Base-by-base conservation (phyloP, 2,329 filamentous ascomycete species). In the Septoria petroselini region DNA sequence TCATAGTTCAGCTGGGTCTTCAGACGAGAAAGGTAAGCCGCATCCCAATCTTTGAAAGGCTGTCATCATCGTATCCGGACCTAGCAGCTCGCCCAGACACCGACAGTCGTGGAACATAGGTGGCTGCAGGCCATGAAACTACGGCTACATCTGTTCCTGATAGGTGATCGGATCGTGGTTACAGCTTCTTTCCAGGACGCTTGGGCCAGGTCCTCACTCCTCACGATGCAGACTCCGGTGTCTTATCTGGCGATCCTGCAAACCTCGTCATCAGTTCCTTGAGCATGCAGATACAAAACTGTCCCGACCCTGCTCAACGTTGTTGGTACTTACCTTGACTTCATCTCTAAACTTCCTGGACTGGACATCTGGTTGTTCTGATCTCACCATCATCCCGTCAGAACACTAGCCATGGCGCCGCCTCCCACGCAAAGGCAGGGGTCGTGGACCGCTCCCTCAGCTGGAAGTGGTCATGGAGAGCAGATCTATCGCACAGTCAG, bases 401-500 rank as follows among this genome's bases (percentile, higher is more conserved):
- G 31, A 25, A 40, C 33, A 44, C 40, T 23, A 42, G 27, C 25
- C 30, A 34, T n/a, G 40, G 38, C 45, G 48, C 25, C 46, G 12
- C 18, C n/a, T n/a, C n/a, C 35, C 18, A 15, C 46, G 7, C 46
- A 49, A 17, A 39, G 41, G 29, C 18, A 39, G 7, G 41, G 48
- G 29, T 56, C 56, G 21, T 54, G 47, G 51, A 35, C 19, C 25
- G 18, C 38, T 9, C 46, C 50, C 6, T 48, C 49, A n/a, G 35
- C 54, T 40, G 54, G 50, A 17, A 55, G 52, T 29, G 57, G 57
- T 12, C 41, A 41, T 18, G 57, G 57, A 23, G 55, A 54, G 15
- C 54, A 59, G 35, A 50, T 59, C 9, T 57, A 48, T 25, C 50
- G 57, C 5, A 59, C 57, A 19, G 44, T 57, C 14, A 54, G 51